A percentile compares a stretch with the other conserved stretches of the same genome.
Evolutionary conservation across 495 filamentous ascomycete genomes (phyloP).

Genomic region (Aspergillus sclerotiicarbonarius): DNA sequence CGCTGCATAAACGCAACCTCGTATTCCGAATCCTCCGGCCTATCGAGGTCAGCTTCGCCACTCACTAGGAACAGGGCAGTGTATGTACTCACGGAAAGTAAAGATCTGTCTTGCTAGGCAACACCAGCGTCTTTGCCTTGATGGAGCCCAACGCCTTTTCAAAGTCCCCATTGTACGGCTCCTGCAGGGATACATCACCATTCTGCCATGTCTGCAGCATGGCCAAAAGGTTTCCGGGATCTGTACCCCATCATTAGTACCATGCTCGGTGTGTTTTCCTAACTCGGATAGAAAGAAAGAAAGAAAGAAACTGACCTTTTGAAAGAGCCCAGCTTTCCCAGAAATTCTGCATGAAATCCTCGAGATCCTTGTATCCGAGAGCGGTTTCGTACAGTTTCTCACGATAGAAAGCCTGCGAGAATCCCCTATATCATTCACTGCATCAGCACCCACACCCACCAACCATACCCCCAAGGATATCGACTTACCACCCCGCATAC

Average conservation of each 20-base stretch:
- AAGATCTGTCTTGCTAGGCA: conserved; percentile 66
- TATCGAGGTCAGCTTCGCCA: conserved; percentile 24
- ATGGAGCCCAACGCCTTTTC: conserved; percentile 63
- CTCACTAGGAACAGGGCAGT: not conserved
- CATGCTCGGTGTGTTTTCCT: no score
- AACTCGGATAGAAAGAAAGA: no score
- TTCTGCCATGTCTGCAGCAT: conserved; percentile 76
- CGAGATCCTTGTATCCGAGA: conserved; percentile 60
- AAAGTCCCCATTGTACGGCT: conserved; percentile 63
- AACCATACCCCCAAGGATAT: not conserved
- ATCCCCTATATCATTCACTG: conserved; percentile 43
- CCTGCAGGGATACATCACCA: conserved; percentile 62
- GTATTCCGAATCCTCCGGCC: conserved; percentile 66
- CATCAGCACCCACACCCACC: not conserved
- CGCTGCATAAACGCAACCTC: conserved; percentile 63
- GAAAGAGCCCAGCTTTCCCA: conserved; percentile 71
- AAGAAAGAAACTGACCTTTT: conserved; percentile 55
- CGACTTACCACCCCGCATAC: conserved; percentile 66
- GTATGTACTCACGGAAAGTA: conserved; percentile 72
- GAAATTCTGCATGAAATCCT: conserved; percentile 68
- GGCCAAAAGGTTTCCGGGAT: conserved; percentile 64
- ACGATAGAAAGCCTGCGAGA: conserved; percentile 70
- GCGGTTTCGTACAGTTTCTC: conserved; percentile 60
- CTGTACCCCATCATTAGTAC: no score
- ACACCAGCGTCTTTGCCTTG: conserved; percentile 63